Percentiles rank a stretch among this genome's conserved stretches.
phyloP scores from a whole-genome alignment of 805 yeast species.

The Peterozyma toletana region DNA sequence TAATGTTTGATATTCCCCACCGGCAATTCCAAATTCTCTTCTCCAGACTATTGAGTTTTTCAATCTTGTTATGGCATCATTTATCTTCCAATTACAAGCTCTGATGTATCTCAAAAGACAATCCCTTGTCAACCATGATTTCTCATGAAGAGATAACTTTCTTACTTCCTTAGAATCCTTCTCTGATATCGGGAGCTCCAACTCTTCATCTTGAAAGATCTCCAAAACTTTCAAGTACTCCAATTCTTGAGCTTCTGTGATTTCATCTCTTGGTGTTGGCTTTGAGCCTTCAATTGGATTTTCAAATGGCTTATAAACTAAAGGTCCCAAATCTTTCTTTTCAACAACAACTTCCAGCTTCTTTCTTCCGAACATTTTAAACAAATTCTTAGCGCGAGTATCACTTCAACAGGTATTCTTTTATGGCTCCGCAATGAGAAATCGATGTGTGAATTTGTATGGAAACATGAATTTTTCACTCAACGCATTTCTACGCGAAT shows the following conservation, averaged over 20 bases:
- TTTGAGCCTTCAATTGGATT: slow-evolving; percentile 4
- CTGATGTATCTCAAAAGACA: slow-evolving; percentile 85
- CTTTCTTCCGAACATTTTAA: slow-evolving; percentile 7
- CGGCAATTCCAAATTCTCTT: slow-evolving; percentile 52
- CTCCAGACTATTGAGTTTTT: slow-evolving; percentile 85
- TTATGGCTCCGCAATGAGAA: too few relatives aligned
- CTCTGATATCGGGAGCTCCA: slow-evolving; percentile 44
- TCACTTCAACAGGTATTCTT: too few relatives aligned
- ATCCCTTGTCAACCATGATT: slow-evolving; percentile 90
- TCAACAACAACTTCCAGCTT: slow-evolving; percentile 1
- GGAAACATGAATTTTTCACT: too few relatives aligned
- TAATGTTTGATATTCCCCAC: slow-evolving; percentile 42
- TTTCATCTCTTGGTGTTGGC: slow-evolving; percentile 12
- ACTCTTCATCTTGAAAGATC: slow-evolving; percentile 50
- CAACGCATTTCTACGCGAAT: too few relatives aligned
- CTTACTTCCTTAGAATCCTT: slow-evolving; percentile 26
- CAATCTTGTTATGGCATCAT: slow-evolving; percentile 67
- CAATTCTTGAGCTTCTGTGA: slow-evolving; percentile 46
- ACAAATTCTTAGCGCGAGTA: too few relatives aligned
- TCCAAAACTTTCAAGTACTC: slow-evolving; percentile 58
- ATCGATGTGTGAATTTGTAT: too few relatives aligned
- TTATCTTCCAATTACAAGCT: slow-evolving; percentile 85
- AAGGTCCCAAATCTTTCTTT: slow-evolving; percentile 4
- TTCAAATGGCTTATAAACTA: slow-evolving; percentile 4
- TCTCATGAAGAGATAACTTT: slow-evolving; percentile 46